Percentiles rank a stretch among this genome's conserved stretches.
phyloP scores from a whole-genome alignment of 768 basidiomycete species.

The Leccinellum luteum region DNA sequence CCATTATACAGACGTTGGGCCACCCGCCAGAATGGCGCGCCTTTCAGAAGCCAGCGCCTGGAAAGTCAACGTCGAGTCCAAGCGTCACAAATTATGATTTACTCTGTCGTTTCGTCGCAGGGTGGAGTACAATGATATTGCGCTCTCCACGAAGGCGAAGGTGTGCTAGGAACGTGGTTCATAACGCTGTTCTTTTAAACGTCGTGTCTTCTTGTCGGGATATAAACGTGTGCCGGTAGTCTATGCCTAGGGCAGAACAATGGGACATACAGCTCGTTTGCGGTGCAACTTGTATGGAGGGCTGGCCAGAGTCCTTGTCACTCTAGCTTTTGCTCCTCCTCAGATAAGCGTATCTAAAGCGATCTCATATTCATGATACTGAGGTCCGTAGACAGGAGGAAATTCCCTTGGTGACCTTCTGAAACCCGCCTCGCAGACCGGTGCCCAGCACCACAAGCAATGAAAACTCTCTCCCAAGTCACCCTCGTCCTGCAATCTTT shows the following conservation, averaged over 20 bases:
- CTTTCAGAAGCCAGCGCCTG: constrained; percentile 52
- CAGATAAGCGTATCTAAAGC: constrained; percentile 5
- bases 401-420: constrained; percentile 5
- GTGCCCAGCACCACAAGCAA: not conserved
- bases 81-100: constrained; percentile 58
- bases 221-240: constrained; percentile 44
- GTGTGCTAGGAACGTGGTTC: constrained; percentile 52
- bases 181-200: constrained; percentile 55
- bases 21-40: constrained; percentile 60
- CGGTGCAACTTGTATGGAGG: not conserved
- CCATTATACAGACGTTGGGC: constrained; percentile 53
- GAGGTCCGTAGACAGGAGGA: constrained; percentile 1
- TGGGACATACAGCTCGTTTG: constrained; percentile 50
- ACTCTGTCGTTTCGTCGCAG: constrained; percentile 72
- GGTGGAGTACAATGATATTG: constrained; percentile 49
- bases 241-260: constrained; percentile 38
- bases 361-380: not conserved
- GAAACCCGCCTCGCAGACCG: not conserved
- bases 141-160: constrained; percentile 60
- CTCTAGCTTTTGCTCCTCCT: constrained; percentile 8
- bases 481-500: not conserved
- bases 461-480: not conserved
- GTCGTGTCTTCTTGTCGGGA: constrained; percentile 57
- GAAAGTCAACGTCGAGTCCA: constrained; percentile 58
- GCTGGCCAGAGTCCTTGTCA: not conserved